phyloP scores from a whole-genome alignment of 768 basidiomycete species.

The Suillus subalutaceus region DNA sequence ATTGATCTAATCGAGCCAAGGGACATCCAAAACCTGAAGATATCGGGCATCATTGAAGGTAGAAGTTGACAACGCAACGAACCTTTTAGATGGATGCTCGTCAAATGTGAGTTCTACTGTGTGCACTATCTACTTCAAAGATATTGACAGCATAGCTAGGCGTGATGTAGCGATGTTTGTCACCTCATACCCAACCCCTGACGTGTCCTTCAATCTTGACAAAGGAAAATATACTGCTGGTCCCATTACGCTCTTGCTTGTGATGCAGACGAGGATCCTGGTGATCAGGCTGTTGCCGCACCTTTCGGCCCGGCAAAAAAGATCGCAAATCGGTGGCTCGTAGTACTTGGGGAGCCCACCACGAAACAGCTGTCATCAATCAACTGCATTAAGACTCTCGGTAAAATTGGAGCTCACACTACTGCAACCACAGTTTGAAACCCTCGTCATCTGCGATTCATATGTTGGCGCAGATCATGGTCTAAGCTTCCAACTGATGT shows the following conservation, averaged over 20 bases:
- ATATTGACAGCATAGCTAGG: background rate
- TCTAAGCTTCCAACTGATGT: constrained; percentile 82
- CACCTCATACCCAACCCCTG: constrained; percentile 69
- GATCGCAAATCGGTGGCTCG: constrained; percentile 73
- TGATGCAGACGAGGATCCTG: constrained; percentile 75
- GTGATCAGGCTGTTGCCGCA: constrained; percentile 82
- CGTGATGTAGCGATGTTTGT: background rate
- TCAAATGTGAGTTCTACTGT: too few relatives aligned
- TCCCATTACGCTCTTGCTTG: constrained; percentile 78
- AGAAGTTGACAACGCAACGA: background rate
- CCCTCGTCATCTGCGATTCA: constrained; percentile 90
- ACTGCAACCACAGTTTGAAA: constrained; percentile 78
- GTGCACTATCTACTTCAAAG: background rate
- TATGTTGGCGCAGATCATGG: constrained; percentile 93
- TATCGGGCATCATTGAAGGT: too few relatives aligned
- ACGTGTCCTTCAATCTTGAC: constrained; percentile 84
- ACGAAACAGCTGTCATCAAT: constrained; percentile 78
- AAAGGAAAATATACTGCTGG: constrained; percentile 86
- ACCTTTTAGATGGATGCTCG: background rate
- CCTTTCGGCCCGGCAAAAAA: constrained; percentile 91
- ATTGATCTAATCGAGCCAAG: too few relatives aligned
- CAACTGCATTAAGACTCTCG: constrained; percentile 84
- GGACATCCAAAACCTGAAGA: too few relatives aligned
- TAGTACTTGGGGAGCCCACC: constrained; percentile 74
- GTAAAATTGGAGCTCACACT: constrained; percentile 89